A percentile compares a stretch with the other conserved stretches of the same genome.
Evolutionary conservation across 768 basidiomycete species (phyloP).

Genomic region (Leccinum boreale): DNA sequence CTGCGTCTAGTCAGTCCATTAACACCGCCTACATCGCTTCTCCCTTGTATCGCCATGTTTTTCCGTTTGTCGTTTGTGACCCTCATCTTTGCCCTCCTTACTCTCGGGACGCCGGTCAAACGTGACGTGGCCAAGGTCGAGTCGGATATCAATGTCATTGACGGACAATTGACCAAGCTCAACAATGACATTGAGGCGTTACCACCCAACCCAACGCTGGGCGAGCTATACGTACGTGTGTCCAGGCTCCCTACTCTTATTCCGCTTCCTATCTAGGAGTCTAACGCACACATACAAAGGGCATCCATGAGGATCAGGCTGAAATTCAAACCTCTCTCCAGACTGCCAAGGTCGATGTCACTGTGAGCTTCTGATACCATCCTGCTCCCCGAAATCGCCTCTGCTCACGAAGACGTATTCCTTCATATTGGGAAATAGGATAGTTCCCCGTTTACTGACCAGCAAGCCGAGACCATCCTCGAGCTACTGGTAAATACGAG

Average conservation of each 20-base stretch:
- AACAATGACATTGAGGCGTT: background rate
- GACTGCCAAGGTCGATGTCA: background rate
- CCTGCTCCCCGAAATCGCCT: background rate
- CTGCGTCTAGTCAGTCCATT: background rate
- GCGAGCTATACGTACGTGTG: background rate
- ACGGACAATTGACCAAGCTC: background rate
- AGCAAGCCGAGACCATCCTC: background rate
- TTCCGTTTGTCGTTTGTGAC: conserved; percentile 9
- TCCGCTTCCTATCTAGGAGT: background rate
- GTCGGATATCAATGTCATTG: background rate
- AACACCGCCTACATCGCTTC: background rate
- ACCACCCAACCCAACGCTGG: background rate
- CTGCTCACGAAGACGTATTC: background rate
- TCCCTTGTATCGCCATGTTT: conserved; percentile 4
- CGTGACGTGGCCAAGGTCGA: background rate
- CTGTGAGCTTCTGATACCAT: background rate
- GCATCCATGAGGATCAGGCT: fast-evolving
- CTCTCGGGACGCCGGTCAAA: conserved; percentile 10
- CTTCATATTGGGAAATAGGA: background rate
- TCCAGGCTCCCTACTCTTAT: background rate
- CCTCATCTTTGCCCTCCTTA: conserved; percentile 8
- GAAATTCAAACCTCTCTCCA: fast-evolving
- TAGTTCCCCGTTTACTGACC: background rate
- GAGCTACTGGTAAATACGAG: fast-evolving
- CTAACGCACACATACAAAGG: background rate